Base-by-base conservation (phyloP, 1,284 basidiomycete genomes). In the Ceratorhiza oryzae-sativae region DNA sequence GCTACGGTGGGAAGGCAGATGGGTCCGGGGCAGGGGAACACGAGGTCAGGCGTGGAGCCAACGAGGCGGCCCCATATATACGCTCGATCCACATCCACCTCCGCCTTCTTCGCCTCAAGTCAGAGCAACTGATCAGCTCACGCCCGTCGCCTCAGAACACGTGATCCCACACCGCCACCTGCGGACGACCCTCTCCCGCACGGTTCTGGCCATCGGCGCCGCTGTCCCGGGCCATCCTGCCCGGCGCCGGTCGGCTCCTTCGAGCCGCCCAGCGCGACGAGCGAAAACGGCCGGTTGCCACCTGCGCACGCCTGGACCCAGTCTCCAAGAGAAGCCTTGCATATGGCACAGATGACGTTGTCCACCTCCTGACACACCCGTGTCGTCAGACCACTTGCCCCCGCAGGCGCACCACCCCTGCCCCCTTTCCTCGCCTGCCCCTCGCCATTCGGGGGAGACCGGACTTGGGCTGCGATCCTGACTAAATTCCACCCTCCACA, bases 11-110 rank as follows among this genome's bases (percentile, higher is more conserved):
- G 58, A 60, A 41, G 42, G 36, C 30, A 18, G 23, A 51, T 46
- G 59, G 59, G 59, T 42, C 59, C 42, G 59, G 59, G 59, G 59
- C 27, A 46, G 18, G 18, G 45, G 59, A 61, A 61, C 59, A 61
- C 59, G 59, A 46, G 59, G 59, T 46, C 41, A 48, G 59, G 58
- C 59, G 59, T 61, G 59, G 59, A 20, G 59, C 41, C 39, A 61
- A 48, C 59, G 59, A 46, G 59, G 58, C 20, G 58, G 58, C 45
- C 5, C 36, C 13, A n/a, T n/a, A n/a, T n/a, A 25, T 4, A 48
- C 12, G 15, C 27, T 25, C 48, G 6, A 8, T 4, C 6, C 59
- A 18, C 23, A 36, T 60, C 58, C n/a, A 41, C 58, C 42, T 6
- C 48, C 9, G 3, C 15, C 42, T 18, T 45, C 42, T 45, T 9